Percentiles rank a stretch among this genome's conserved stretches.
These are phyloP conservation scores for Paraphoma chrysanthemicola DNA, from an alignment of 2,329 filamentous ascomycete species.

Conservation along the genomic window DNA sequence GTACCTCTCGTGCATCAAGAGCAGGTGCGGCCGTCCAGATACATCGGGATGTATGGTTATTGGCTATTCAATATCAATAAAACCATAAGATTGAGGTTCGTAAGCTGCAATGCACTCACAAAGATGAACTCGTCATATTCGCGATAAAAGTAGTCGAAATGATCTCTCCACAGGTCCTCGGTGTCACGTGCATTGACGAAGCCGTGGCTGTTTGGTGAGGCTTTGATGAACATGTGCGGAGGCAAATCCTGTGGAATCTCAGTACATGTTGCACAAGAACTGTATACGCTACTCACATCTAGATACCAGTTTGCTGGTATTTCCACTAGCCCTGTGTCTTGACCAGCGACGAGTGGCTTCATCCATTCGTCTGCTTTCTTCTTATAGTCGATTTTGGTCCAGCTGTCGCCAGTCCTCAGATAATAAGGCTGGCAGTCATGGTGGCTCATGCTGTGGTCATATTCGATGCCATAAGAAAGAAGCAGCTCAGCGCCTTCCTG, in stretches of 20 bases:
- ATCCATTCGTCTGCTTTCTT: conserved; percentile 70
- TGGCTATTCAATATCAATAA: conserved; percentile 46
- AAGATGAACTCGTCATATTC: conserved; percentile 80
- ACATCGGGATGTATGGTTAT: conserved; percentile 77
- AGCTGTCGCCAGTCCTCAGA: conserved; percentile 67
- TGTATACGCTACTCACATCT: conserved; percentile 44
- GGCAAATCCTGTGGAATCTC: conserved; percentile 54
- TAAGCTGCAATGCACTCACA: conserved; percentile 15
- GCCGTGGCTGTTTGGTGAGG: conserved; percentile 67
- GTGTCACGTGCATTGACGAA: conserved; percentile 63
- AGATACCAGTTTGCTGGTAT: conserved; percentile 72
- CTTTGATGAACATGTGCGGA: conserved; percentile 76
- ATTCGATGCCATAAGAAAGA: conserved; percentile 71
- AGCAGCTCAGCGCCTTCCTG: conserved; percentile 70
- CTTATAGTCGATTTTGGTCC: conserved; percentile 72
- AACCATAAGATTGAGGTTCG: too few relatives aligned
- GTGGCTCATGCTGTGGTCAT: conserved; percentile 72
- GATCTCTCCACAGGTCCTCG: conserved; percentile 69
- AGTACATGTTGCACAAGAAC: background rate
- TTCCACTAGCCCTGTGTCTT: conserved; percentile 68
- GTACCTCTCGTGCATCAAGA: conserved; percentile 75
- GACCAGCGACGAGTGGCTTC: conserved; percentile 67
- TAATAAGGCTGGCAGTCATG: conserved; percentile 71
- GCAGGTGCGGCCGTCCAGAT: conserved; percentile 69
- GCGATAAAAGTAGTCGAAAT: conserved; percentile 76